Conservation (phyloP, 2,329 filamentous ascomycete genomes). For the Apiospora pterosperma region DNA sequence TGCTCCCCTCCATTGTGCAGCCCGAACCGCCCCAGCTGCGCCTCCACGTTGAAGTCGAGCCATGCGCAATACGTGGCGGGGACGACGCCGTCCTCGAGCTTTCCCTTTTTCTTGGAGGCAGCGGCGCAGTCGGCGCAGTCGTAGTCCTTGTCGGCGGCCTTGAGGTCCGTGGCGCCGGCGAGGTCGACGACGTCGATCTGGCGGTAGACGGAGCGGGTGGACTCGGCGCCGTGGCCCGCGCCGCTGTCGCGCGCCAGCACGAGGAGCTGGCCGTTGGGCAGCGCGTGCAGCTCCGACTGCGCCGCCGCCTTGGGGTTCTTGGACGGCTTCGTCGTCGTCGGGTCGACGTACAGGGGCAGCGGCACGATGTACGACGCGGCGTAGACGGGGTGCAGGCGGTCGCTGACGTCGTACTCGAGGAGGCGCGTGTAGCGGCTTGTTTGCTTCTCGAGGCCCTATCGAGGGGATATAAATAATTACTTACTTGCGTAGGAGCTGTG, state of each 20-base stretch:
- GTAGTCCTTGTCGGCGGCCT: slow-evolving; percentile 30
- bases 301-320: slow-evolving; percentile 50
- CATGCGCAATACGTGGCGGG: slow-evolving; percentile 63
- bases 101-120: slow-evolving; percentile 38
- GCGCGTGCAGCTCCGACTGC: slow-evolving; percentile 66
- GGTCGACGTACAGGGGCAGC: slow-evolving; percentile 56
- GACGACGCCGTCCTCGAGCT: slow-evolving; percentile 49
- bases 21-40: slow-evolving; percentile 61
- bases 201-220: slow-evolving; percentile 57
- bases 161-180: slow-evolving; percentile 57
- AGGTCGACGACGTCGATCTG: slow-evolving; percentile 70
- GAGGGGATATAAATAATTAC: no score
- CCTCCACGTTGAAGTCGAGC: slow-evolving; percentile 65
- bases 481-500: no score
- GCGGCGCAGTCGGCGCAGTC: slow-evolving; percentile 32
- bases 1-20: slow-evolving; percentile 65
- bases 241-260: slow-evolving; percentile 62
- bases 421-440: slow-evolving; percentile 57
- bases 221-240: slow-evolving; percentile 54
- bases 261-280: slow-evolving; percentile 62
- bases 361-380: slow-evolving; percentile 63
- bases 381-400: slow-evolving; percentile 39
- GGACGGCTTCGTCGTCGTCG: slow-evolving; percentile 40
- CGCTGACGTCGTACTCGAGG: slow-evolving; percentile 59
- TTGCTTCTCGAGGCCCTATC: slow-evolving; percentile 36